Percentiles rank a stretch among this genome's conserved stretches.
These are phyloP conservation scores for Cercophora newfieldiana DNA, from an alignment of 495 filamentous ascomycete species.

Conservation along the genomic window DNA sequence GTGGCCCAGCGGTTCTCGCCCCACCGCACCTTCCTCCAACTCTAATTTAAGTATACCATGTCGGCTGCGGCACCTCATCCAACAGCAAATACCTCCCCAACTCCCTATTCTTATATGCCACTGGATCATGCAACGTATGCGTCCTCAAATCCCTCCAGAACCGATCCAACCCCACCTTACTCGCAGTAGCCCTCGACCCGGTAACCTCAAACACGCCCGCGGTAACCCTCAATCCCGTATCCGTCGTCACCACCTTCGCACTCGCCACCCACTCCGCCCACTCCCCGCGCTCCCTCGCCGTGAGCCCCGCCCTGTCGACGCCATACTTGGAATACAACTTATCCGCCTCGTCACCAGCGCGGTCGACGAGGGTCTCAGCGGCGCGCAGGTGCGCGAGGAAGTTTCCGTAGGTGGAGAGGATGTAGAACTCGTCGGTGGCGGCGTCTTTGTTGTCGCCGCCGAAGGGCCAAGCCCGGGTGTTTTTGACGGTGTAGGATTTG, in stretches of 20 bases:
- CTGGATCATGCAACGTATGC: slow-evolving; percentile 63
- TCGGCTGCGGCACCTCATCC: slow-evolving; percentile 53
- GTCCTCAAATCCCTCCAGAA: slow-evolving; percentile 63
- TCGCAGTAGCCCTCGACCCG: slow-evolving; percentile 53
- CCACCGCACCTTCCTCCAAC: too few species aligned
- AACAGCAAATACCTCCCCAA: slow-evolving; percentile 55
- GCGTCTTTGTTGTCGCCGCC: slow-evolving; percentile 55
- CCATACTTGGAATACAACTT: slow-evolving; percentile 43
- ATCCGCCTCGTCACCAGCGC: slow-evolving; percentile 48
- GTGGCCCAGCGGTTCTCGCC: too few species aligned
- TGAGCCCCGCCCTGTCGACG: slow-evolving; percentile 38
- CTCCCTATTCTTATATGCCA: slow-evolving; percentile 62
- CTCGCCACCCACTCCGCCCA: slow-evolving; percentile 61
- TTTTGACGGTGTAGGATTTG: slow-evolving; percentile 49
- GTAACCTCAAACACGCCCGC: slow-evolving; percentile 61
- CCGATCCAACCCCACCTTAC: slow-evolving; percentile 57
- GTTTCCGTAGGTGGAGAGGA: slow-evolving; percentile 60
- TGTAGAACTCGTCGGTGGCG: slow-evolving; percentile 61
- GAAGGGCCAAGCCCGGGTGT: slow-evolving; percentile 61
- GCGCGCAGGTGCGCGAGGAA: slow-evolving; percentile 60
- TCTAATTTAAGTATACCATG: slow-evolving; percentile 56
- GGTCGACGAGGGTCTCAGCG: slow-evolving; percentile 55
- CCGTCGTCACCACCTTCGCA: slow-evolving; percentile 59
- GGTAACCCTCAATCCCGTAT: slow-evolving; percentile 56
- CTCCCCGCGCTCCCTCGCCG: slow-evolving; percentile 51